These are phyloP conservation scores for Aethionema arabicum DNA, from an alignment of 345 rosid genomes.

Conservation along the genomic window DNA sequence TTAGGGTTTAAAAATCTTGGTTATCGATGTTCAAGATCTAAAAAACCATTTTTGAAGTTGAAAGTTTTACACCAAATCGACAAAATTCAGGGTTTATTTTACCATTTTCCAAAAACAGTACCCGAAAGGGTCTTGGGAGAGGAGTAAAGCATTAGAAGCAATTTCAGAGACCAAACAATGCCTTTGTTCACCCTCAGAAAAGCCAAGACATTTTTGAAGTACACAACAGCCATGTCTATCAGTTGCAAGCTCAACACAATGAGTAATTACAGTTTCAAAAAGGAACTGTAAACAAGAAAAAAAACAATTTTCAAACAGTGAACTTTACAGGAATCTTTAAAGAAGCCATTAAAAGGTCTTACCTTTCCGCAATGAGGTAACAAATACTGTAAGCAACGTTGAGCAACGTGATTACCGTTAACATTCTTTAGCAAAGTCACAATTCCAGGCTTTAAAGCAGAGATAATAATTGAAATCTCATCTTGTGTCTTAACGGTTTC, in stretches of 20 bases:
- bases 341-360: slow-evolving; percentile 12
- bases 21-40: too few relatives aligned
- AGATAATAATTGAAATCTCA: slow-evolving; percentile 54
- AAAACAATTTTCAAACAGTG: slow-evolving; percentile 1
- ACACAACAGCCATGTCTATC: slow-evolving; percentile 83
- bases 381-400: slow-evolving; percentile 64
- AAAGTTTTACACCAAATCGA: too few relatives aligned
- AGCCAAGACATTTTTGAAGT: slow-evolving; percentile 70
- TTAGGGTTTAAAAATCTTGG: too few relatives aligned
- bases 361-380: slow-evolving; percentile 59
- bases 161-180: slow-evolving; percentile 48
- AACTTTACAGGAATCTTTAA: neutral
- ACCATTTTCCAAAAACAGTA: slow-evolving; percentile 22
- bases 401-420: slow-evolving; percentile 83
- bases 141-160: slow-evolving; percentile 63
- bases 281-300: slow-evolving; percentile 47
- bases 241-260: slow-evolving; percentile 75
- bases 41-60: too few relatives aligned
- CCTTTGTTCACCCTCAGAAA: slow-evolving; percentile 52
- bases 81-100: too few relatives aligned
- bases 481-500: slow-evolving; percentile 60
- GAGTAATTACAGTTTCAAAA: slow-evolving; percentile 62
- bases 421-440: slow-evolving; percentile 68
- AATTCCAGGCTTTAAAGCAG: slow-evolving; percentile 62
- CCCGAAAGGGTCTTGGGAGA: slow-evolving; percentile 82